phyloP scores from a whole-genome alignment of 2,329 filamentous ascomycete species.

The Neonectria magnoliae region DNA sequence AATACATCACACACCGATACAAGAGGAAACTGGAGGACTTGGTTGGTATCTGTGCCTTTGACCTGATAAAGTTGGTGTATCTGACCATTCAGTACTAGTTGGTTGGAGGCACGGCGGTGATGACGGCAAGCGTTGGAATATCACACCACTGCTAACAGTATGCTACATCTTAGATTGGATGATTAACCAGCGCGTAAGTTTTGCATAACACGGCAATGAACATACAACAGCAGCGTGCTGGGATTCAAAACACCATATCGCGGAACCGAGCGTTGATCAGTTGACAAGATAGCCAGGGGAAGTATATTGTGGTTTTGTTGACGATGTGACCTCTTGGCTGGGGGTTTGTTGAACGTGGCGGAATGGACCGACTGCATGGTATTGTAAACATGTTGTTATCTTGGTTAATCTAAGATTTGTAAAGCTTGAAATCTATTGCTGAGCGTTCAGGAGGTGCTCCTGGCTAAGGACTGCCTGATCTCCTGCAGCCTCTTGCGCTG shows the following conservation, averaged over 20 bases:
- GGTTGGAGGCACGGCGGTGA: too few relatives aligned
- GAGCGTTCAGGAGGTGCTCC: not conserved
- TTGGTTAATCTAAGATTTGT: not conserved
- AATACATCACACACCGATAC: too few relatives aligned
- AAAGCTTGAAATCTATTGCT: not conserved
- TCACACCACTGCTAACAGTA: too few relatives aligned
- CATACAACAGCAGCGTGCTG: too few relatives aligned
- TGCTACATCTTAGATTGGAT: too few relatives aligned
- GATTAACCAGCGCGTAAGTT: rapidly evolving
- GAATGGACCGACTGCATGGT: not conserved
- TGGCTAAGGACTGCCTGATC: constrained; percentile 15
- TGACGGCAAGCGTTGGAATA: too few relatives aligned
- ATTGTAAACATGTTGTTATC: not conserved
- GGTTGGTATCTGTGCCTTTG: too few relatives aligned
- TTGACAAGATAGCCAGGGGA: not conserved
- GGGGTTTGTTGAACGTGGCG: not conserved
- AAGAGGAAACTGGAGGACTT: too few relatives aligned
- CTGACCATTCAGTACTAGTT: too few relatives aligned
- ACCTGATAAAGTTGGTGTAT: too few relatives aligned
- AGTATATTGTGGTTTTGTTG: not conserved
- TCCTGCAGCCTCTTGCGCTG: constrained; percentile 60
- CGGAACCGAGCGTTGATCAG: not conserved
- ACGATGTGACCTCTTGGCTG: not conserved
- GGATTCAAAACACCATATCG: not conserved
- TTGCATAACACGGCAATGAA: too few relatives aligned